These are phyloP conservation scores for Tylopilus sp. DNA, from an alignment of 1,284 basidiomycete genomes.

Conservation along the genomic window DNA sequence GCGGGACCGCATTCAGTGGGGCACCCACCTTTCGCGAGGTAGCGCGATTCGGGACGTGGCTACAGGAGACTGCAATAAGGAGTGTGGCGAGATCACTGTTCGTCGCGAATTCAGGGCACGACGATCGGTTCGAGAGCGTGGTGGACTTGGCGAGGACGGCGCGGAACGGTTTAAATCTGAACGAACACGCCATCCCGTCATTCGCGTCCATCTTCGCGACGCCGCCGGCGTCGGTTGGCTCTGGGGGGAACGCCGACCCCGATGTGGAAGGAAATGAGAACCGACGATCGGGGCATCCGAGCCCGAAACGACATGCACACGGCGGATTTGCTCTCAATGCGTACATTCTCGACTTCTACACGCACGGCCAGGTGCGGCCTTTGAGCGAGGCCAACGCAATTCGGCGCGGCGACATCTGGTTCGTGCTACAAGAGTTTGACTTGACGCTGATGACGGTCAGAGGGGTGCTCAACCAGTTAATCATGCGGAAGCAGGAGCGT, in stretches of 20 bases:
- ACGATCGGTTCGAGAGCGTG: slow-evolving; percentile 48
- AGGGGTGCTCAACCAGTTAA: slow-evolving; percentile 44
- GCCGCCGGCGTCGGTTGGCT: background rate
- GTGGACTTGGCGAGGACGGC: slow-evolving; percentile 50
- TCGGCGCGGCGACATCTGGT: slow-evolving; percentile 60
- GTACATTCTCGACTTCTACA: slow-evolving; percentile 64
- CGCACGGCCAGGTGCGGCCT: slow-evolving; percentile 53
- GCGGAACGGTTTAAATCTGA: slow-evolving; percentile 50
- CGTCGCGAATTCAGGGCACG: slow-evolving; percentile 61
- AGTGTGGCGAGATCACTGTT: slow-evolving; percentile 51
- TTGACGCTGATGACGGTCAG: slow-evolving; percentile 48
- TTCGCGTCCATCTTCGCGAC: slow-evolving; percentile 40
- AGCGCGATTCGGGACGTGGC: slow-evolving; percentile 29
- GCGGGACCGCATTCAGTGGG: slow-evolving; percentile 29
- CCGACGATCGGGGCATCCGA: background rate
- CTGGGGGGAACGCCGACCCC: background rate
- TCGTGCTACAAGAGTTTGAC: slow-evolving; percentile 53
- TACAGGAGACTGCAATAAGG: slow-evolving; percentile 38
- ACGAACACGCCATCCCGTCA: slow-evolving; percentile 57
- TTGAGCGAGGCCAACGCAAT: slow-evolving; percentile 54
- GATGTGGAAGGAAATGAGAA: background rate
- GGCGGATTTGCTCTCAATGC: slow-evolving; percentile 48
- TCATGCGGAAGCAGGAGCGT: slow-evolving; percentile 31
- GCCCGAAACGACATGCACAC: background rate
- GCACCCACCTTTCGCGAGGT: background rate